Percentiles rank a stretch among this genome's conserved stretches.
These are phyloP conservation scores for Colletotrichum trifolii DNA, from an alignment of 2,329 filamentous ascomycete species.

Conservation along the genomic window DNA sequence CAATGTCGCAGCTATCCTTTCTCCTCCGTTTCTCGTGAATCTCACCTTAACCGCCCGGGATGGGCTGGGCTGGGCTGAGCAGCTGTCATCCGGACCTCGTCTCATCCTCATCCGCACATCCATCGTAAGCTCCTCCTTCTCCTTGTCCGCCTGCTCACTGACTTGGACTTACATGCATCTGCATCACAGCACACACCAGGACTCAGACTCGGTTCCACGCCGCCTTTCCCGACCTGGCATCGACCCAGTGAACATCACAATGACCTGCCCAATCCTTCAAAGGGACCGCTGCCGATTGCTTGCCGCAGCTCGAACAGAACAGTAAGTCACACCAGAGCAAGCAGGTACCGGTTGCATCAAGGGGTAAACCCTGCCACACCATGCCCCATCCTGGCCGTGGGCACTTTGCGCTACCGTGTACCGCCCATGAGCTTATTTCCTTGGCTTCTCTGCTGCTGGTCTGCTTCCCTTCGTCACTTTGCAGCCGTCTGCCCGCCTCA, in stretches of 20 bases:
- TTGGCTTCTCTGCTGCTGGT: conserved; percentile 10
- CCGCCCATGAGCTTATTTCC: conserved; percentile 20
- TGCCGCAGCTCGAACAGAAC: not conserved
- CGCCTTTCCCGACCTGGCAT: conserved; percentile 16
- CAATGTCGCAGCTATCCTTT: not conserved
- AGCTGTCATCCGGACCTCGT: not conserved
- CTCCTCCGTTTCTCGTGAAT: not conserved
- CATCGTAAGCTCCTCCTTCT: not conserved
- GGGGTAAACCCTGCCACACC: conserved; percentile 19
- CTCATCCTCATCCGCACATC: conserved; percentile 9
- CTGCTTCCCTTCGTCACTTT: not conserved
- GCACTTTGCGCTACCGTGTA: not conserved
- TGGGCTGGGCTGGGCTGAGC: no score
- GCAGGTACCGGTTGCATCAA: conserved; percentile 19
- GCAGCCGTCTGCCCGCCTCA: not conserved
- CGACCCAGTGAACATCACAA: conserved; percentile 22
- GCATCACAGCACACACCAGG: no score
- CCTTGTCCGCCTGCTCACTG: conserved; percentile 6
- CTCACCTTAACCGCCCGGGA: not conserved
- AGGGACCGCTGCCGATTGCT: conserved; percentile 1
- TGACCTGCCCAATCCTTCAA: conserved; percentile 29
- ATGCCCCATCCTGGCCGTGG: not conserved
- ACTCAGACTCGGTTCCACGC: not conserved
- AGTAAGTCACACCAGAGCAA: conserved; percentile 5
- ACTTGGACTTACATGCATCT: not conserved